A percentile compares a stretch with the other conserved stretches of the same genome.
Evolutionary conservation across 257 asterid species (phyloP).

Genomic region (Forsythia viridissima): DNA sequence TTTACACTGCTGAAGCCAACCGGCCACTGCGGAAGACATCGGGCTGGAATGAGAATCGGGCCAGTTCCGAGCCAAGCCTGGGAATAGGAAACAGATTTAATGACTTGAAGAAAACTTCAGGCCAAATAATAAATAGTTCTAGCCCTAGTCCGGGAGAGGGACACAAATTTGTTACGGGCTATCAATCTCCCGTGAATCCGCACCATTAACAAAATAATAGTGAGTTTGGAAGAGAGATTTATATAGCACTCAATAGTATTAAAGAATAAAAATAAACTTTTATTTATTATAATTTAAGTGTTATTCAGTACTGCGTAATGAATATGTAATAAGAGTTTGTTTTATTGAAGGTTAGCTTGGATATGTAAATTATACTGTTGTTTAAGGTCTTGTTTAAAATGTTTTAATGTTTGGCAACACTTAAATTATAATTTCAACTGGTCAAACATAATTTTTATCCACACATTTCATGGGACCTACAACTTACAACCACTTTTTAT

Average conservation of each 20-base stretch:
- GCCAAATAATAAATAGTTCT: constrained; percentile 8
- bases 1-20: constrained; percentile 8
- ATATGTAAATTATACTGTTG: too few relatives aligned
- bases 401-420: too few relatives aligned
- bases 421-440: too few relatives aligned
- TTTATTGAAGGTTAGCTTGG: too few relatives aligned
- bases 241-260: neutral
- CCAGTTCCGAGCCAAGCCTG: constrained; percentile 26
- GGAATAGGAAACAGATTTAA: constrained; percentile 21
- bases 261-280: too few relatives aligned
- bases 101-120: neutral
- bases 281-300: neutral
- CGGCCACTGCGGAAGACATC: constrained; percentile 2
- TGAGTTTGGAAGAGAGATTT: neutral
- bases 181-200: too few relatives aligned
- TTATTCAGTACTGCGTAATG: neutral
- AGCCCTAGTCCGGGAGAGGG: constrained; percentile 58
- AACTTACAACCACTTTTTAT: too few relatives aligned
- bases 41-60: neutral
- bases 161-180: neutral
- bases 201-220: neutral
- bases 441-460: too few relatives aligned
- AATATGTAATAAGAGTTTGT: too few relatives aligned
- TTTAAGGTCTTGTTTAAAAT: too few relatives aligned
- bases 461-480: too few relatives aligned